Evolutionary conservation across 306 rosid species (phyloP).

Genomic region (Malus fusca): DNA sequence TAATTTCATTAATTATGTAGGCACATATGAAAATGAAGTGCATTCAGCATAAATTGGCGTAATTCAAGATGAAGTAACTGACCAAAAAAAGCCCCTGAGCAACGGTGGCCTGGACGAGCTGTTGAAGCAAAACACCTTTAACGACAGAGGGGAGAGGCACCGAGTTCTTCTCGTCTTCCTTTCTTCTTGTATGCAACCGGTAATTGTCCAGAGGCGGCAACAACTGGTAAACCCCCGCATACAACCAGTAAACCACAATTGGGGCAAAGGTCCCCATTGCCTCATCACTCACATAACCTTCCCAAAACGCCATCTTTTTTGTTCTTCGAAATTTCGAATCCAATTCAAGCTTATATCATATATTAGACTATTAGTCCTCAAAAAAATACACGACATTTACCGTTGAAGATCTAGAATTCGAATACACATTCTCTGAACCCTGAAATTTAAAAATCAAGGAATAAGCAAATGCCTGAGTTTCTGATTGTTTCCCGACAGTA

Average conservation of each 20-base stretch:
- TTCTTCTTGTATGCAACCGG: conserved; percentile 62
- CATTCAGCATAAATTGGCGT: not conserved
- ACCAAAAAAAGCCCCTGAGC: conserved; percentile 63
- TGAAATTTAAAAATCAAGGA: conserved; percentile 16
- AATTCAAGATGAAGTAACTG: conserved; percentile 18
- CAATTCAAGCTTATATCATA: not conserved
- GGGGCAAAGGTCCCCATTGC: conserved; percentile 87
- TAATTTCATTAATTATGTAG: not conserved
- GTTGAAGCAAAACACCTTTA: conserved; percentile 82
- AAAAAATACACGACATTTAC: conserved; percentile 24
- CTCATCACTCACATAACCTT: conserved; percentile 73
- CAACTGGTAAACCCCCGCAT: conserved; percentile 72
- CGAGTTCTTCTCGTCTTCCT: conserved; percentile 59
- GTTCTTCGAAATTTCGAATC: not conserved
- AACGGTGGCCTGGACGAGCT: conserved; percentile 72
- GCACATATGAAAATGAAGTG: not conserved
- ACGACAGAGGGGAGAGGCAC: conserved; percentile 58
- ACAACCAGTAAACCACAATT: conserved; percentile 78
- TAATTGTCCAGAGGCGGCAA: conserved; percentile 58
- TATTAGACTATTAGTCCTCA: not conserved
- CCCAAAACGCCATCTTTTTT: conserved; percentile 63
- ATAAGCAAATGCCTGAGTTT: not conserved
- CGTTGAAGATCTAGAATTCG: conserved; percentile 33
- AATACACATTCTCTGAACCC: conserved; percentile 32
- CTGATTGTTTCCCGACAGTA: not conserved